Base-by-base conservation (phyloP, 768 basidiomycete genomes). In the Antrodiella citrinella region DNA sequence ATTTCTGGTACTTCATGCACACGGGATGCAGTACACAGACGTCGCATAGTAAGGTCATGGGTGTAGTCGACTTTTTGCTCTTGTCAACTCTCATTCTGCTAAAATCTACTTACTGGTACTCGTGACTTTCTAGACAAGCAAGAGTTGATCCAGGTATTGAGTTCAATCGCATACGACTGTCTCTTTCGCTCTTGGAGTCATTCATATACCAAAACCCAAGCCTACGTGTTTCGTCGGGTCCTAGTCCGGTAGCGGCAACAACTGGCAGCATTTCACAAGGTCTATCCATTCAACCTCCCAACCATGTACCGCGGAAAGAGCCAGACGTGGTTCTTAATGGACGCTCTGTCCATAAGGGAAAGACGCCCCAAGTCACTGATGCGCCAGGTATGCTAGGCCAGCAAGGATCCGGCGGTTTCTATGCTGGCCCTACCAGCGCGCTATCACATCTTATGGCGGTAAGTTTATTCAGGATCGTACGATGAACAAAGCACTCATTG, bases 341-440 rank as follows among this genome's bases (percentile, higher is more conserved):
- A 7, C 30, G 30, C 7, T 35, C 30, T 5, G 19, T 19, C 21
- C 9, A 43, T 5, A 43, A 43, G 19, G 41, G 9, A 19, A 43
- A 43, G 15, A 10, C 7, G 7, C 35, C 35, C 10, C 10, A 10
- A 38, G n/a, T 18, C 10, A 10, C 35, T 44, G 65, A 65, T 15
- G 69, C 71, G 1, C 86, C 86, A 26, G 82, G 84, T 12, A 80
- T 85, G 70, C 71, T 85, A 24, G 82, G 83, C 44, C 76, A 72
- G 48, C 82, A 79, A 56, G 75, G 72, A 2, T 76, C 79, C 51
- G 79, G 83, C 13, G 86, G 86, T 9, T 70, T 86, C 41, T 91
- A 86, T 64, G 76, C 84, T 40, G 88, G 88, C n/a, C 77, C 87
- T 30, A 91, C 88, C 7, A 84, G 84, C 57, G 78, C 81, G 35